These are phyloP conservation scores for Cairneyella variabilis DNA, from an alignment of 495 filamentous ascomycete species.

Conservation along the genomic window DNA sequence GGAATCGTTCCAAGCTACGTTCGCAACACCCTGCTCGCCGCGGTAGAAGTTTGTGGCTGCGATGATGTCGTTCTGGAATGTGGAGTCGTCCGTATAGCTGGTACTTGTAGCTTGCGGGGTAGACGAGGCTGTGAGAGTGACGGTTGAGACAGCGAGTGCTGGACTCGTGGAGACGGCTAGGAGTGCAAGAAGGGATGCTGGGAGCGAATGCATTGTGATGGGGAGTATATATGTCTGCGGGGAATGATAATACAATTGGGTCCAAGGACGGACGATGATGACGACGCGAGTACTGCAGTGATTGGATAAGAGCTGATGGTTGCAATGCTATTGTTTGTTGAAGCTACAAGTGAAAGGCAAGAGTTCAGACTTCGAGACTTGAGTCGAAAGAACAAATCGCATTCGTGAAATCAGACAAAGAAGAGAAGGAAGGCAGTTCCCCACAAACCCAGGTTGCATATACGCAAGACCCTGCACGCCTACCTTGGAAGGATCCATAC, in stretches of 20 bases:
- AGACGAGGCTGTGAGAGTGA: slow-evolving; percentile 16
- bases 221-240: background rate
- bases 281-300: no score
- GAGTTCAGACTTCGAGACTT: no score
- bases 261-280: no score
- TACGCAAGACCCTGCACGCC: no score
- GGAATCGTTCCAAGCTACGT: slow-evolving; percentile 63
- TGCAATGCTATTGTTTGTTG: no score
- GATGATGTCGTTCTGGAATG: slow-evolving; percentile 57
- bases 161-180: slow-evolving; percentile 16
- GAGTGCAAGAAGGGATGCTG: slow-evolving; percentile 9
- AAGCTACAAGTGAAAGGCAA: background rate
- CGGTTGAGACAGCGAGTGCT: slow-evolving; percentile 3
- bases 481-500: no score
- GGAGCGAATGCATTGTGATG: slow-evolving; percentile 2
- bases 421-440: no score
- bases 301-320: no score
- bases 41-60: slow-evolving; percentile 68
- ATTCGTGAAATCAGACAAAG: no score
- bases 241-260: background rate
- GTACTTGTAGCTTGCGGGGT: slow-evolving; percentile 10
- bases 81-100: slow-evolving; percentile 40
- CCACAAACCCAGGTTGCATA: no score
- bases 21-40: slow-evolving; percentile 54
- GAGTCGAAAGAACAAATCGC: no score